Conservation (phyloP, 2,329 filamentous ascomycete genomes). For the Drechslera avenae region DNA sequence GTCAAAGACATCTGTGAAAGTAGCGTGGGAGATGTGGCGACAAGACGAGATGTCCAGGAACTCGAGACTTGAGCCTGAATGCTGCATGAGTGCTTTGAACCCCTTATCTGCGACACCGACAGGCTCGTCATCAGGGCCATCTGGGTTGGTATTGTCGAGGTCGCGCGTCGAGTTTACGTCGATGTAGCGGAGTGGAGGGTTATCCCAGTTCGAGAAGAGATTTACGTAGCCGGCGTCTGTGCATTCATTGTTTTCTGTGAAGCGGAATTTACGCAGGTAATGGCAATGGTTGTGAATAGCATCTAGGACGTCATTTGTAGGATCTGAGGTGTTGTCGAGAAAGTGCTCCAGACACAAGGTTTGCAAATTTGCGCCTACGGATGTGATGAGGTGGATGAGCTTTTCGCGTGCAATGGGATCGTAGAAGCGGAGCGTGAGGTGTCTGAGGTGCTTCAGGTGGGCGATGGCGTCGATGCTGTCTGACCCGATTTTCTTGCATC, state of each 20-base stretch:
- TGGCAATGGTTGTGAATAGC: conserved; percentile 73
- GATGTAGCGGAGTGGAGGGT: conserved; percentile 70
- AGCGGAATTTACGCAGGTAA: conserved; percentile 74
- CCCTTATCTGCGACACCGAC: conserved; percentile 77
- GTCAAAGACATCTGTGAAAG: conserved; percentile 77
- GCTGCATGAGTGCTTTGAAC: conserved; percentile 81
- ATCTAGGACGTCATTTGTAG: conserved; percentile 61
- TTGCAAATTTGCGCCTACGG: conserved; percentile 68
- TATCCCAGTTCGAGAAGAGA: conserved; percentile 78
- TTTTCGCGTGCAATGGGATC: conserved; percentile 61
- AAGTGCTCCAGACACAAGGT: conserved; percentile 80
- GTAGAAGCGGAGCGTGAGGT: conserved; percentile 74
- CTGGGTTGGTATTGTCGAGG: conserved; percentile 71
- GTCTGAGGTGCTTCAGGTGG: conserved; percentile 67
- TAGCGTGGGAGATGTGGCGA: conserved; percentile 74
- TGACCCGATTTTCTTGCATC: conserved; percentile 76
- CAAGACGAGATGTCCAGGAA: conserved; percentile 81
- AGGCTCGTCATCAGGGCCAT: conserved; percentile 61
- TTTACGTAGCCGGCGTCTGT: conserved; percentile 74
- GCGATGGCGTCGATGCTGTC: conserved; percentile 69
- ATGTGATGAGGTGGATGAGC: conserved; percentile 65
- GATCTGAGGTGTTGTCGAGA: conserved; percentile 66
- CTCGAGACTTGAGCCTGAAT: conserved; percentile 71
- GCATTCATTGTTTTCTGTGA: conserved; percentile 76
- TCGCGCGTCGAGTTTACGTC: conserved; percentile 81